phyloP scores from a whole-genome alignment of 331 rosid genomes.

The Saraca asoca region DNA sequence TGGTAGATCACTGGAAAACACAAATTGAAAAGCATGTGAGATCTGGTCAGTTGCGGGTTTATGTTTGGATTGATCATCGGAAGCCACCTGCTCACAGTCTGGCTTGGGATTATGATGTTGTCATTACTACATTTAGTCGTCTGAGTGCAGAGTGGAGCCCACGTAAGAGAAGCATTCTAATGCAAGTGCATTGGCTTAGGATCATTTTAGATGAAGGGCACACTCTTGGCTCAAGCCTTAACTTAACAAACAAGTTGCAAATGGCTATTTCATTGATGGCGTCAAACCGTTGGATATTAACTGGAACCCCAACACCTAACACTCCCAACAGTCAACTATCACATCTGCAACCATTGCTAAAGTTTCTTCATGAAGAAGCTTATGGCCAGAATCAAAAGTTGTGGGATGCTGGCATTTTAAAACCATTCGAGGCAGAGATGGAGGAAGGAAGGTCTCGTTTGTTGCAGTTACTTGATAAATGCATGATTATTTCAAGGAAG shows the following conservation, averaged over 20 bases:
- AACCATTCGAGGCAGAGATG: slow-evolving; percentile 97
- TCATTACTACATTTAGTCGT: slow-evolving; percentile 89
- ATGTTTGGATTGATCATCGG: slow-evolving; percentile 69
- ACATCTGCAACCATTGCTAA: slow-evolving; percentile 91
- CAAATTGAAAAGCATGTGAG: slow-evolving; percentile 93
- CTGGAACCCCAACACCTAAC: slow-evolving; percentile 98
- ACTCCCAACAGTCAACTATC: slow-evolving; percentile 92
- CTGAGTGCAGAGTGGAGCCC: slow-evolving; percentile 93
- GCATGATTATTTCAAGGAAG: slow-evolving; percentile 95
- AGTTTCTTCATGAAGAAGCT: slow-evolving; percentile 94
- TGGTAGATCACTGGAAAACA: slow-evolving; percentile 88
- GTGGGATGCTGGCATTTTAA: slow-evolving; percentile 93
- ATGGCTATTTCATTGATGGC: slow-evolving; percentile 91
- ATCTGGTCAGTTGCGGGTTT: slow-evolving; percentile 72
- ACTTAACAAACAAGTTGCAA: slow-evolving; percentile 90
- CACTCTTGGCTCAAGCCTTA: slow-evolving; percentile 94
- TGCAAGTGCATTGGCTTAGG: slow-evolving; percentile 95
- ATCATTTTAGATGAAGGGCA: slow-evolving; percentile 96
- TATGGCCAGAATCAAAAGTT: slow-evolving; percentile 86
- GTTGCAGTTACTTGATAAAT: slow-evolving; percentile 73
- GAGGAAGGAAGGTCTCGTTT: slow-evolving; percentile 89
- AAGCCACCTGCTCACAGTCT: slow-evolving; percentile 80
- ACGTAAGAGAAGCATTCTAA: slow-evolving; percentile 66
- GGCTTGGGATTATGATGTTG: slow-evolving; percentile 97
- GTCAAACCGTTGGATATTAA: slow-evolving; percentile 92